Conservation (phyloP, 768 basidiomycete genomes). For the Xerocomellus amylosporus region DNA sequence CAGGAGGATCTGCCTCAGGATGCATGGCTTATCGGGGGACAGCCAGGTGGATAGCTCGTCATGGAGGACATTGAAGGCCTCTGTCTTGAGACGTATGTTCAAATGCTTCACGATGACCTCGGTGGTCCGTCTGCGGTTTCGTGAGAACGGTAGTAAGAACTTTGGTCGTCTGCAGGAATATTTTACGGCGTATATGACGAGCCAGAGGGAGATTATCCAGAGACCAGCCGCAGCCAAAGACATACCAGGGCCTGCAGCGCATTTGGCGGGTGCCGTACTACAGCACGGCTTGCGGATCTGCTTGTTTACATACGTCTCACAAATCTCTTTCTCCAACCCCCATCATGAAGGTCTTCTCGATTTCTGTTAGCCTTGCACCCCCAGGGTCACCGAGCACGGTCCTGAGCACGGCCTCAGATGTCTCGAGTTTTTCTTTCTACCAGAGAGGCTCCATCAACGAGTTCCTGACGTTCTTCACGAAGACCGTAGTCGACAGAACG, state of each 20-base stretch:
- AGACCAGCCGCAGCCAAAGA: conserved; percentile 17
- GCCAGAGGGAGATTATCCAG: conserved; percentile 25
- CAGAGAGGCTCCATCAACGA: conserved; percentile 84
- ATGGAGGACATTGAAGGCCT: conserved; percentile 48
- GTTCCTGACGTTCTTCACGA: conserved; percentile 92
- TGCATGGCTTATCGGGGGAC: conserved; percentile 27
- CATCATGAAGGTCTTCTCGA: conserved; percentile 82
- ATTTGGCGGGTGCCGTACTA: conserved; percentile 3
- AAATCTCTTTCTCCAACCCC: conserved; percentile 9
- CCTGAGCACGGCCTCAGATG: conserved; percentile 70
- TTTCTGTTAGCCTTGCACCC: conserved; percentile 70
- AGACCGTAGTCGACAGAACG: conserved; percentile 89
- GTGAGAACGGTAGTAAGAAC: conserved; percentile 21
- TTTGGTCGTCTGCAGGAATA: conserved; percentile 17
- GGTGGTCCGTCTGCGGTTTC: conserved; percentile 15
- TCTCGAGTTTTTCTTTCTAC: conserved; percentile 92
- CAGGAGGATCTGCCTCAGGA: conserved; percentile 29
- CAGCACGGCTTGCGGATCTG: background rate
- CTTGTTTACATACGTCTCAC: conserved; percentile 2
- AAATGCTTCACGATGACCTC: conserved; percentile 26
- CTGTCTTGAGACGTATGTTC: conserved; percentile 44
- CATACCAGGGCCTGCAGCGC: conserved; percentile 12
- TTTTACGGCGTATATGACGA: conserved; percentile 26
- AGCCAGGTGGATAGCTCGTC: conserved; percentile 41
- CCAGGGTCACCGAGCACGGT: conserved; percentile 59